These are phyloP conservation scores for Aureobasidium sp. DNA, from an alignment of 2,329 filamentous ascomycete genomes.

Conservation along the genomic window DNA sequence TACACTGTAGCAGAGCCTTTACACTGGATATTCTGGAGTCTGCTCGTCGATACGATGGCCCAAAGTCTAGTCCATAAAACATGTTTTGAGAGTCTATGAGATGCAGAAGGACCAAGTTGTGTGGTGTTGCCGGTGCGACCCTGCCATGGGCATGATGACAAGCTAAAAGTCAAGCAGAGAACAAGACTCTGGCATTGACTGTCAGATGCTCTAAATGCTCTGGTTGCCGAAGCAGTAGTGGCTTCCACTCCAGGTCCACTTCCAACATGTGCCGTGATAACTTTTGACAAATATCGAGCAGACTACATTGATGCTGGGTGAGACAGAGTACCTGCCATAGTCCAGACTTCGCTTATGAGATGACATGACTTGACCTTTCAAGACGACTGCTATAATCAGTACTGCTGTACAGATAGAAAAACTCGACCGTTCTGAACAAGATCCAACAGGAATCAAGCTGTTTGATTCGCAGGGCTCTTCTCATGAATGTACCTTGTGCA, in stretches of 20 bases:
- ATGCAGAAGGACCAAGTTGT: background rate
- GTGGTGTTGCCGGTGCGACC: background rate
- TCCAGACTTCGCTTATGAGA: background rate
- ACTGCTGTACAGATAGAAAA: background rate
- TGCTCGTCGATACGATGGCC: no score
- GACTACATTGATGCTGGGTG: background rate
- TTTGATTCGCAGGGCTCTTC: background rate
- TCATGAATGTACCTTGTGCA: background rate
- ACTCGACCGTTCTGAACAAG: background rate
- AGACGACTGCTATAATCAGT: background rate
- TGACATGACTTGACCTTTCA: background rate
- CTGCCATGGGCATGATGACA: background rate
- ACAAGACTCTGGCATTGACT: no score
- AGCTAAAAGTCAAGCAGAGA: no score
- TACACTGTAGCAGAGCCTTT: no score
- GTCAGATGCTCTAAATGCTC: background rate
- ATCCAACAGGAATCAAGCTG: background rate
- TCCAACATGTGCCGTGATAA: background rate
- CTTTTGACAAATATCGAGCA: background rate
- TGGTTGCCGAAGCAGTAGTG: background rate
- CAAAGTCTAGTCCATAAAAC: no score
- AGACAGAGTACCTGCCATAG: background rate
- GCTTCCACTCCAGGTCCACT: background rate
- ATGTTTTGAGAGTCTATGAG: no score
- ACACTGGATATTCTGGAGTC: no score